Evolutionary conservation across 306 rosid species (phyloP).

Genomic region (Dalbergia cochinchinensis): DNA sequence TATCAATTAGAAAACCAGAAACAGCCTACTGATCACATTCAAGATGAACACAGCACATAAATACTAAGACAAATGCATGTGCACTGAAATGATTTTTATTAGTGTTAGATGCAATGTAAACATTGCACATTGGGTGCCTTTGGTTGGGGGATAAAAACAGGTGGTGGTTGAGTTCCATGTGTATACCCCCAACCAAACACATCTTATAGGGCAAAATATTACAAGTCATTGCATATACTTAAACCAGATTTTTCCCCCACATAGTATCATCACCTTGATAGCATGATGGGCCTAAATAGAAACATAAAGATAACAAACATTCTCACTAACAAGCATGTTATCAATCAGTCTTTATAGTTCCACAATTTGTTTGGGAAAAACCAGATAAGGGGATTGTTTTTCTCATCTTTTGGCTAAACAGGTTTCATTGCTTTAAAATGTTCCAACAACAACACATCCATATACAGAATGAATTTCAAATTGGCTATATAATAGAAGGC

Average conservation of each 20-base stretch:
- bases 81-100: background rate
- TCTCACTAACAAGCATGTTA: constrained; percentile 1
- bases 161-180: no score
- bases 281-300: background rate
- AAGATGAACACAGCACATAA: constrained; percentile 17
- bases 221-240: constrained; percentile 9
- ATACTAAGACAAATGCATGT: constrained; percentile 10
- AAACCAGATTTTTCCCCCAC: background rate
- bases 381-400: background rate
- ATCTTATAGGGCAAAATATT: background rate
- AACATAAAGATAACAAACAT: constrained; percentile 19
- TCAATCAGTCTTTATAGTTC: constrained; percentile 21
- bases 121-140: background rate
- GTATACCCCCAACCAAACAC: no score
- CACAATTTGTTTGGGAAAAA: constrained; percentile 10
- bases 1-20: constrained; percentile 34
- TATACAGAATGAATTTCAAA: constrained; percentile 33
- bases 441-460: constrained; percentile 24
- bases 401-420: constrained; percentile 23
- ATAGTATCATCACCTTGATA: background rate
- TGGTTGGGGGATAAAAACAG: no score
- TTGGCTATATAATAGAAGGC: background rate
- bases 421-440: constrained; percentile 33
- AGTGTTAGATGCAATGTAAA: constrained; percentile 2
- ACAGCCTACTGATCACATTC: constrained; percentile 10